phyloP scores from a whole-genome alignment of 1,284 basidiomycete genomes.

The Puccinia sorghi region DNA sequence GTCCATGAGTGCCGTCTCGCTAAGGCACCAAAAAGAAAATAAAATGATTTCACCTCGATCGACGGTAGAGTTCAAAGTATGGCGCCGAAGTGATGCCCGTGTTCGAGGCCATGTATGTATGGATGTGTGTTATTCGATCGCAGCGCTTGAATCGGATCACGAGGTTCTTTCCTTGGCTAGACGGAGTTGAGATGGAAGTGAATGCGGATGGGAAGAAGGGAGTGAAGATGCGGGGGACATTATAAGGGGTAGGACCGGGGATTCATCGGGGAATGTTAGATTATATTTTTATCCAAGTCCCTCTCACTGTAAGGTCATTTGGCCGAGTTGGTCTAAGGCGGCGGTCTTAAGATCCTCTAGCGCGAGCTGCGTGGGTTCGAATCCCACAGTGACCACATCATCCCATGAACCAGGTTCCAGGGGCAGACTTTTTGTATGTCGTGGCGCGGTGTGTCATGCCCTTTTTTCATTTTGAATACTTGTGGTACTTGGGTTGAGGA shows the following conservation, averaged over 20 bases:
- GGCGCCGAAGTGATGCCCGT: slow-evolving; percentile 32
- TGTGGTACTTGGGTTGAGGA: too few relatives aligned
- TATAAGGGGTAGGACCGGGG: neutral
- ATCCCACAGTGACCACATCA: slow-evolving; percentile 41
- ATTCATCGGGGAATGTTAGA: too few relatives aligned
- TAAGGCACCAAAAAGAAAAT: slow-evolving; percentile 75
- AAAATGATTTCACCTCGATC: slow-evolving; percentile 47
- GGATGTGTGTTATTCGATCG: neutral
- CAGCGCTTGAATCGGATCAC: neutral
- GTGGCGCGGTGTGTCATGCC: too few relatives aligned
- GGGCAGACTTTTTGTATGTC: too few relatives aligned
- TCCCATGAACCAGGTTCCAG: too few relatives aligned
- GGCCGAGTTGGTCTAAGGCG: slow-evolving; percentile 50
- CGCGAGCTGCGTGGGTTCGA: slow-evolving; percentile 50
- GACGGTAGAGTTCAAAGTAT: slow-evolving; percentile 52
- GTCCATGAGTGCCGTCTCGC: too few relatives aligned
- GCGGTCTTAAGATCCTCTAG: slow-evolving; percentile 49
- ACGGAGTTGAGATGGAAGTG: too few relatives aligned
- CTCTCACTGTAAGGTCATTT: too few relatives aligned
- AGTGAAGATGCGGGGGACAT: neutral
- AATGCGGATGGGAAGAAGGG: neutral
- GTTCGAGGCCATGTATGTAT: slow-evolving; percentile 9
- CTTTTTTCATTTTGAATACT: too few relatives aligned
- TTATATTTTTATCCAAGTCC: too few relatives aligned
- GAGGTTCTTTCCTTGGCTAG: neutral